Base-by-base conservation (phyloP, 495 filamentous ascomycete genomes). In the Penicillium antarcticum region DNA sequence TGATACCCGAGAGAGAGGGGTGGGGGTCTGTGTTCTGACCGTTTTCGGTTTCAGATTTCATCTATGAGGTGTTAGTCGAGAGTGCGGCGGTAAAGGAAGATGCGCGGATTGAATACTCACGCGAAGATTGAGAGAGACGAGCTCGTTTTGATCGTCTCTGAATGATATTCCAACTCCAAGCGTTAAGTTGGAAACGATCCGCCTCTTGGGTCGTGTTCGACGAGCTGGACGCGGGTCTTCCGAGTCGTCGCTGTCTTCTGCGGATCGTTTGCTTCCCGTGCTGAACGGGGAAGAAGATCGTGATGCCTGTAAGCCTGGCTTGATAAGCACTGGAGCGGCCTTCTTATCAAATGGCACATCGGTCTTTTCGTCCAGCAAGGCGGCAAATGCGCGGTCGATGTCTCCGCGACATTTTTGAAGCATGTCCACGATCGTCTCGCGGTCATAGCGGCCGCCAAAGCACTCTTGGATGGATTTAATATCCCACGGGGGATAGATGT, bases 371-470 rank as follows among this genome's bases (percentile, higher is more conserved):
- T 80, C 80, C 4, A 87, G 59, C 10, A 89, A 62, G 45, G 76
- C 79, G 10, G 74, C 74, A 36, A 87, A 83, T 12, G 84, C 79
- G 13, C 69, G 61, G 57, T 86, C 73, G 29, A 87, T 70, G 60
- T 85, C 77, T 21, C 85, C 83, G 33, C 79, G 80, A 37, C 74
- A 80, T 51, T 81, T 73, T 51, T 85, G 73, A 18, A 88, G 70
- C 48, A 77, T 76, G 51, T 81, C 76, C 13, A 77, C 70, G 43
- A 87, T 82, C 17, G 76, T 73, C 5, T 62, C 72, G 12, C 77
- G 74, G 53, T 82, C 76, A 18, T 74, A 76, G 23, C 76, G 71
- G 48, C 78, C 78, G 12, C 83, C 81, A 18, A 87, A 68, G 9
- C 80, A 78, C 44, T 76, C 74, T 43, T 74, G 63, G 16, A 87